phyloP scores from a whole-genome alignment of 306 rosid genomes.

The Boehmeria nivea region DNA sequence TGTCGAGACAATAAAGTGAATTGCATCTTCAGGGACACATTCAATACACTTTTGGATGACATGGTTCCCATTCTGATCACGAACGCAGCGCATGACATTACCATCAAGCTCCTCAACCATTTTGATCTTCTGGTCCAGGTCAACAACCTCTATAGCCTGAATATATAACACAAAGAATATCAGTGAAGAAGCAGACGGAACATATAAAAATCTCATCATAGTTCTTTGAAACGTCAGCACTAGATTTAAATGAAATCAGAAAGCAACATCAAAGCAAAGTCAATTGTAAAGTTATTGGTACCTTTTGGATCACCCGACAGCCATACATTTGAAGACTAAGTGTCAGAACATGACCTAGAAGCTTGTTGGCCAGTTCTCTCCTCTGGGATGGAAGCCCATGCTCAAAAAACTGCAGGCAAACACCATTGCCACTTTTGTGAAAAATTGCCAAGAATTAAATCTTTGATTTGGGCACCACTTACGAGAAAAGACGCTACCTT shows the following conservation, averaged over 20 bases:
- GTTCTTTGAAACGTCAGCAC: neutral
- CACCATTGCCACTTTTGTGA: too few species aligned
- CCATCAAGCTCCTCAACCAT: slow-evolving; percentile 96
- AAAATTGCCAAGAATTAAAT: neutral
- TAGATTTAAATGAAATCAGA: neutral
- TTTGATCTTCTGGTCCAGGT: slow-evolving; percentile 79
- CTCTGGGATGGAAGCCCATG: slow-evolving; percentile 80
- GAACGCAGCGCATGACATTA: slow-evolving; percentile 85
- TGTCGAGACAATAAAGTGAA: slow-evolving; percentile 71
- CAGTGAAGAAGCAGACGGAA: neutral
- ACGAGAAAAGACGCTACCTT: slow-evolving; percentile 46
- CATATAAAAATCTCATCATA: neutral
- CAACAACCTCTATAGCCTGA: slow-evolving; percentile 98
- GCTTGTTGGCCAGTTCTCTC: slow-evolving; percentile 90
- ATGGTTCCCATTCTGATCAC: slow-evolving; percentile 98
- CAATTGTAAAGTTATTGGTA: slow-evolving; percentile 21
- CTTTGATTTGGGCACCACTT: too few species aligned
- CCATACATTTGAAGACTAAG: slow-evolving; percentile 99
- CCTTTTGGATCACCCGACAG: slow-evolving; percentile 97
- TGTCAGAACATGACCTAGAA: slow-evolving; percentile 67
- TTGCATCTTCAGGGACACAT: slow-evolving; percentile 83
- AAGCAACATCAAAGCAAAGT: slow-evolving; percentile 2
- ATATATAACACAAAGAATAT: neutral
- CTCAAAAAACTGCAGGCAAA: slow-evolving; percentile 74
- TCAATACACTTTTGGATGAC: slow-evolving; percentile 95